phyloP scores from a whole-genome alignment of 768 basidiomycete species.

The Pulveroboletus ravenelii region DNA sequence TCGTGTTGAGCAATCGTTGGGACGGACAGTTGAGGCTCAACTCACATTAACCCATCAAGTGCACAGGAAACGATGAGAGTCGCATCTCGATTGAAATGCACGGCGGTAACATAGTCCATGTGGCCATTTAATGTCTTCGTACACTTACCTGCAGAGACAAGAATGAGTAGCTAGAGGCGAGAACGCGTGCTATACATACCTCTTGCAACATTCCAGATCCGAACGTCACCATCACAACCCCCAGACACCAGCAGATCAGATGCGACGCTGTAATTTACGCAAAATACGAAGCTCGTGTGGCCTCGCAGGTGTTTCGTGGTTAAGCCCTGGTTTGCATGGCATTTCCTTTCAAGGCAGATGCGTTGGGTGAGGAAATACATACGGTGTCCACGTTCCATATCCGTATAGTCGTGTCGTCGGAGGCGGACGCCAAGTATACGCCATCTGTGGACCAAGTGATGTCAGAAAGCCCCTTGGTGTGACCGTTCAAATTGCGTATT shows the following conservation, averaged over 20 bases:
- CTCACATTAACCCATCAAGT: constrained; percentile 88
- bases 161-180: too few relatives aligned
- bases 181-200: constrained; percentile 40
- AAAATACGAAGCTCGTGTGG: constrained; percentile 87
- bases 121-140: constrained; percentile 88
- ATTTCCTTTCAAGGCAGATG: not conserved
- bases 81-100: constrained; percentile 91
- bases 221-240: constrained; percentile 87
- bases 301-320: constrained; percentile 70
- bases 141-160: constrained; percentile 56
- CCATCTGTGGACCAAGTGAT: constrained; percentile 87
- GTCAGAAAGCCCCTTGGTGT: constrained; percentile 82
- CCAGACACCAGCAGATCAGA: constrained; percentile 90
- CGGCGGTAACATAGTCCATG: constrained; percentile 90
- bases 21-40: constrained; percentile 24
- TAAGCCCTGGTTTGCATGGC: constrained; percentile 46
- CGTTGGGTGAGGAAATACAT: constrained; percentile 26
- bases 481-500: constrained; percentile 68
- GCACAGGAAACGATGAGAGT: constrained; percentile 88
- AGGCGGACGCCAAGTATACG: constrained; percentile 79
- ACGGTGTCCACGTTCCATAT: constrained; percentile 87
- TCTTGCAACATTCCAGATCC: constrained; percentile 85
- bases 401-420: constrained; percentile 85
- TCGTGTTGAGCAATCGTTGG: not conserved
- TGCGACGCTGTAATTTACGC: constrained; percentile 84